A percentile compares a stretch with the other conserved stretches of the same genome.
Evolutionary conservation across 805 yeast genomes (phyloP).

Genomic region (Nakazawaea ernobii): DNA sequence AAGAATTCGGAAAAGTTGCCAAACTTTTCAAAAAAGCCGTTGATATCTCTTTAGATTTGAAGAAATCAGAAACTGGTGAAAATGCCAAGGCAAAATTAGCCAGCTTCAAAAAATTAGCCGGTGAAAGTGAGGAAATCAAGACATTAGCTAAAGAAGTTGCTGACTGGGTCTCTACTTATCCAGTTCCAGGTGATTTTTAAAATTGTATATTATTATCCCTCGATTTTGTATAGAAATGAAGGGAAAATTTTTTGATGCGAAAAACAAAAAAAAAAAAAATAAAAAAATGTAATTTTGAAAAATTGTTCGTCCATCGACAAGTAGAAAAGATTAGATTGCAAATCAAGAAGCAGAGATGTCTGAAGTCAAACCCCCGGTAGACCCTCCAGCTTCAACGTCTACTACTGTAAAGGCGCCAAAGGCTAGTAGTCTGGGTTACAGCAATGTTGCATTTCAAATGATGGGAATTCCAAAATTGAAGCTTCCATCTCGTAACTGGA

Average conservation of each 20-base stretch:
- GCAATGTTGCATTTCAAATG: constrained; percentile 76
- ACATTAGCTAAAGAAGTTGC: constrained; percentile 60
- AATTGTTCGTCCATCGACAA: not conserved
- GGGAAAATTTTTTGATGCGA: not conserved
- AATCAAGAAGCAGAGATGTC: not conserved
- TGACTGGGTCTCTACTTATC: constrained; percentile 67
- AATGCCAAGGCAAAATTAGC: constrained; percentile 56
- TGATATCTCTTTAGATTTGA: constrained; percentile 56
- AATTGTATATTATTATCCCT: no score
- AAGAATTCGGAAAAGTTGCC: constrained; percentile 78
- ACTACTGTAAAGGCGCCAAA: constrained; percentile 5
- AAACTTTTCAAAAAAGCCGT: constrained; percentile 77
- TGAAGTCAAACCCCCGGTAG: constrained; percentile 1
- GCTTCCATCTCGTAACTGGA: constrained; percentile 90
- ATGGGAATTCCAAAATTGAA: constrained; percentile 78
- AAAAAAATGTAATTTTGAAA: no score
- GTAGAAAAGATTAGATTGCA: not conserved
- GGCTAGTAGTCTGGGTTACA: constrained; percentile 28
- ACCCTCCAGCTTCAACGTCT: not conserved
- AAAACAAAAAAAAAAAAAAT: no score
- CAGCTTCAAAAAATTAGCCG: constrained; percentile 67
- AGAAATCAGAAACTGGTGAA: constrained; percentile 51
- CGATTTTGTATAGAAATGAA: not conserved
- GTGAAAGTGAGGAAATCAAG: constrained; percentile 55
- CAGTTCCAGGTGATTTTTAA: constrained; percentile 79